Percentiles rank a stretch among this genome's conserved stretches.
phyloP scores from a whole-genome alignment of 2,329 filamentous ascomycete genomes.

The Aspergillus thermomutatus region DNA sequence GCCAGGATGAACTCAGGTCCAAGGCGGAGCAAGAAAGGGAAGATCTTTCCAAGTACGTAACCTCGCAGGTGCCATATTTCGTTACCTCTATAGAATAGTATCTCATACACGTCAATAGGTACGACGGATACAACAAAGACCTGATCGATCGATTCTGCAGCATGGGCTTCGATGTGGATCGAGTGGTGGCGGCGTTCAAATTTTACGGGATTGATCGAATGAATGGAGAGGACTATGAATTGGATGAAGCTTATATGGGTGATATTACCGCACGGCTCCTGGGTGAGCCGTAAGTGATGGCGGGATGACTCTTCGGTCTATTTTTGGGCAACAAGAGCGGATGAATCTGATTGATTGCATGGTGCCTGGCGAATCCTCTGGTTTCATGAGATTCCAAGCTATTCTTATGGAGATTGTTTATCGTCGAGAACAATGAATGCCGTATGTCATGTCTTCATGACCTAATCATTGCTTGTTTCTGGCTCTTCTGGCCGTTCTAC shows the following conservation, averaged over 20 bases:
- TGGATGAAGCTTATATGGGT: constrained; percentile 88
- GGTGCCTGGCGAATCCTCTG: constrained; percentile 30
- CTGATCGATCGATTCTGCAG: constrained; percentile 78
- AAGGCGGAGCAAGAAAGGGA: constrained; percentile 57
- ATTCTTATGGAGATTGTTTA: constrained; percentile 5
- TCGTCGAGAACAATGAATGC: neutral
- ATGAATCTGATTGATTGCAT: constrained; percentile 20
- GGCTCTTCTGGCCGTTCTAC: neutral
- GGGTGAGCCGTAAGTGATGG: constrained; percentile 60
- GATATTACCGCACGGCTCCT: constrained; percentile 84
- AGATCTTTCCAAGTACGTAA: constrained; percentile 52
- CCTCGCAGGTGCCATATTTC: neutral
- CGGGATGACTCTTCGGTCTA: constrained; percentile 6
- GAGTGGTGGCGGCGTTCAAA: constrained; percentile 80
- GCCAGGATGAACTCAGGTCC: constrained; percentile 51
- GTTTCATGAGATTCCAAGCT: constrained; percentile 5
- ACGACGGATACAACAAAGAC: constrained; percentile 81
- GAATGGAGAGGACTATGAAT: constrained; percentile 72
- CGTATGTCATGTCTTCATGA: neutral
- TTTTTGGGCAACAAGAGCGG: neutral
- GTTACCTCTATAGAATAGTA: neutral
- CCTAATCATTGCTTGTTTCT: neutral
- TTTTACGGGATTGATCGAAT: constrained; percentile 77
- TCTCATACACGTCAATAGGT: constrained; percentile 52
- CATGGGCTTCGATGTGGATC: constrained; percentile 88